Base-by-base conservation (phyloP, 805 yeast species). In the Blastobotrys chiropterorum region DNA sequence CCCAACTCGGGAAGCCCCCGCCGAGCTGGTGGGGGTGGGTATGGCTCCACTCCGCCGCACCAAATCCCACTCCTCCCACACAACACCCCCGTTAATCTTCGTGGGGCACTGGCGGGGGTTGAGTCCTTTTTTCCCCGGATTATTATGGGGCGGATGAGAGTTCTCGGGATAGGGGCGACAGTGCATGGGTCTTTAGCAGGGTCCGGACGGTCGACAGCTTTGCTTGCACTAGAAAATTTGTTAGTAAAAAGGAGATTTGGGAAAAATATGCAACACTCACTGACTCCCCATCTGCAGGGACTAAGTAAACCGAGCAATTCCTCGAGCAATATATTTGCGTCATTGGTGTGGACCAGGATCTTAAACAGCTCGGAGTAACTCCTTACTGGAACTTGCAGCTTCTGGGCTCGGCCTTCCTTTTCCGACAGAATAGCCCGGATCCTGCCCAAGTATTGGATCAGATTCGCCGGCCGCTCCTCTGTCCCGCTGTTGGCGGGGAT, bases 241-340 rank as follows among this genome's bases (percentile, higher is more conserved):
- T 42, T 30, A n/a, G 17, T 42, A 15, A 15, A 11, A 13, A 42
- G 11, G 16, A 20, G 22, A 46, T 3, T 17, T 16, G 11, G 11
- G 11, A 26, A 26, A 26, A 11, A 26, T 42, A 11, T 22, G 17
- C 16, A 17, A 20, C 21, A 38, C 38, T 19, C 21, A 39, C 44
- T 46, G 20, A 57, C 54, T 2, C 60, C 57, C 60, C 60, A 57
- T 43, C 51, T 44, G 13, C 55, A 50, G 19, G 52, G 47, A 44
- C 38, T 47, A 30, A 57, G 43, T 14, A 57, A 40, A 8, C 47
- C 41, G 6, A 46, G 16, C 13, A 53, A 52, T 7, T 53, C 48
- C 42, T 17, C 43, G 13, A 57, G 48, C 21, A 57, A 44, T 11
- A 52, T 34, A 38, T 57, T 57, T 11, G 58, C 58, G n/a, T 56